Percentiles rank a stretch among this genome's conserved stretches.
These are phyloP conservation scores for Pythium aquatile DNA, from an alignment of 352 stramenopile species.

Conservation along the genomic window DNA sequence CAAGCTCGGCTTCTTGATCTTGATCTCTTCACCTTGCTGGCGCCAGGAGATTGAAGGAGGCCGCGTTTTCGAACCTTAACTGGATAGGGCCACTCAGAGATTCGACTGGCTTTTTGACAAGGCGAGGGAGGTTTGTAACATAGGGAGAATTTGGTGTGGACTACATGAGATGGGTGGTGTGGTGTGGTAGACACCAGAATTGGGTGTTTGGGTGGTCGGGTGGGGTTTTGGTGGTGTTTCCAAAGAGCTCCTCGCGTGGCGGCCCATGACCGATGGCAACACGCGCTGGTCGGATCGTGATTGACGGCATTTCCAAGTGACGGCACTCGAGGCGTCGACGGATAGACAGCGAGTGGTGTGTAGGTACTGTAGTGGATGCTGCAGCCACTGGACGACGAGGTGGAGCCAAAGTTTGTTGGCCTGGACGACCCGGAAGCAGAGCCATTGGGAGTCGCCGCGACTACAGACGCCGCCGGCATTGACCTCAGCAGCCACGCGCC, in stretches of 20 bases:
- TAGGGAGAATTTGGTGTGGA: slow-evolving; percentile 5
- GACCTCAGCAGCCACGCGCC: background rate
- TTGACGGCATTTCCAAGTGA: slow-evolving; percentile 2
- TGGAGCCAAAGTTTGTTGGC: slow-evolving; percentile 33
- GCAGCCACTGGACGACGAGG: slow-evolving; percentile 41
- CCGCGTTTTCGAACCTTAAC: slow-evolving; percentile 3
- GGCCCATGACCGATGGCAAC: background rate
- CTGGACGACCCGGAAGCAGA: slow-evolving; percentile 26
- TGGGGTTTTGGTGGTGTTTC: background rate
- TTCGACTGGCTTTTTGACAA: slow-evolving; percentile 5
- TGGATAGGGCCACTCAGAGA: background rate
- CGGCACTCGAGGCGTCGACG: background rate
- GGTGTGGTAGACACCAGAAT: background rate
- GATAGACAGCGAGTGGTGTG: slow-evolving; percentile 2
- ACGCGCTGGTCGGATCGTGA: slow-evolving; percentile 17
- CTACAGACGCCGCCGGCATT: background rate
- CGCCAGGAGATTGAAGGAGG: background rate
- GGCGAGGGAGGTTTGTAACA: slow-evolving; percentile 8
- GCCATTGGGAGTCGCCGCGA: slow-evolving; percentile 9
- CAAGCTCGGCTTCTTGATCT: background rate
- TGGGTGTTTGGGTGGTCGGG: slow-evolving; percentile 25
- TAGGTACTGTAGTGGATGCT: slow-evolving; percentile 32
- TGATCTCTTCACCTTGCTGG: background rate
- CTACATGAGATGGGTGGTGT: background rate
- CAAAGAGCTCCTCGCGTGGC: background rate